phyloP scores from a whole-genome alignment of 139 green algal genomes.

The Gonium pectorale region DNA sequence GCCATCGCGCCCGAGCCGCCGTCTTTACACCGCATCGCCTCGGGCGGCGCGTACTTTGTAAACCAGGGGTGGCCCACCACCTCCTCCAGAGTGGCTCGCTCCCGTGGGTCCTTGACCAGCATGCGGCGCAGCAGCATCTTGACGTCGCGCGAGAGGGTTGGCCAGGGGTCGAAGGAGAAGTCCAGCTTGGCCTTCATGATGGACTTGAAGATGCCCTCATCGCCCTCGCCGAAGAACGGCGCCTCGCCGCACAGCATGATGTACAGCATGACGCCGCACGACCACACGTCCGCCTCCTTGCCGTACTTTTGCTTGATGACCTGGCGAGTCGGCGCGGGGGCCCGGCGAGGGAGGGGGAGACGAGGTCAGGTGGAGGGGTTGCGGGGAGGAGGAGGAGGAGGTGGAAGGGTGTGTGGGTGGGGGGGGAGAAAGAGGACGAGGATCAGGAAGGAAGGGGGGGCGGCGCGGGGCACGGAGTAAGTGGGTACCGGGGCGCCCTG shows the following conservation, averaged over 20 bases:
- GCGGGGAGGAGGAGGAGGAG: background rate
- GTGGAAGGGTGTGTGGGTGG: background rate
- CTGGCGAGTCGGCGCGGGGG: background rate
- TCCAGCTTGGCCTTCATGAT: conserved; percentile 56
- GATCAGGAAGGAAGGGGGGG: background rate
- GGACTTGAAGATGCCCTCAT: conserved; percentile 52
- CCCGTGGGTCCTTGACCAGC: conserved; percentile 53
- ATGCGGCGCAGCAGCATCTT: conserved; percentile 58
- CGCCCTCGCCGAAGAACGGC: conserved; percentile 52
- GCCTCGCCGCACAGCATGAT: conserved; percentile 71
- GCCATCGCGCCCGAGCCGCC: background rate
- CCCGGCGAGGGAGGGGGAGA: background rate
- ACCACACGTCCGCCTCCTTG: conserved; percentile 84
- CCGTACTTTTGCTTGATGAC: conserved; percentile 63
- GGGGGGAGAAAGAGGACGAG: background rate
- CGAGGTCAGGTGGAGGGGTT: background rate
- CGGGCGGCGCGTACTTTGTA: background rate
- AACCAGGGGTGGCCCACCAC: conserved; percentile 54
- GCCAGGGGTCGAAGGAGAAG: conserved; percentile 50
- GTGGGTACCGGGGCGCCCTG: no score
- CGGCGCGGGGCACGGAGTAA: no score
- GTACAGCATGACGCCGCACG: conserved; percentile 85
- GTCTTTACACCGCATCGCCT: no score
- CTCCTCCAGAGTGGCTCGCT: conserved; percentile 53
- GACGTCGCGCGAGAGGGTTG: conserved; percentile 30